These are phyloP conservation scores for Acanthamoeba sp. DNA, from an alignment of 208 protist genomes.

Conservation along the genomic window DNA sequence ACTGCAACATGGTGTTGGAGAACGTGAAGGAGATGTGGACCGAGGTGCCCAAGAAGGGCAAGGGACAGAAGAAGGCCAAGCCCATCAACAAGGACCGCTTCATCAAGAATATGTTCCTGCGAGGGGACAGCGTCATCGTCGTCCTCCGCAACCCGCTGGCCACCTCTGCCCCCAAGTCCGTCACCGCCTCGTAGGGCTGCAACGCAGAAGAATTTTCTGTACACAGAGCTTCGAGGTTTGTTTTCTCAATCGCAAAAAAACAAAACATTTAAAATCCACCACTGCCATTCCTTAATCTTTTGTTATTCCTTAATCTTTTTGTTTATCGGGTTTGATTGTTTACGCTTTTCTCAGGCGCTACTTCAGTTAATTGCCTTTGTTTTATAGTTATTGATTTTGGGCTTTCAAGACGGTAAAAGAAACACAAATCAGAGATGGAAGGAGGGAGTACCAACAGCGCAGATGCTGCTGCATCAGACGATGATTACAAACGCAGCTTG, in stretches of 20 bases:
- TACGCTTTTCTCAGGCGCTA: background rate
- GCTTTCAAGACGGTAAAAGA: background rate
- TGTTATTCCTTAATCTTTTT: too few species aligned
- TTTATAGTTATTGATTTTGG: background rate
- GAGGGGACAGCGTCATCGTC: conserved; percentile 99
- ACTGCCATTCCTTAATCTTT: too few species aligned
- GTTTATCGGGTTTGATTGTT: too few species aligned
- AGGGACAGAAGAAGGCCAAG: conserved; percentile 92
- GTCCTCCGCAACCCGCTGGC: conserved; percentile 95
- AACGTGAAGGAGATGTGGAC: conserved; percentile 98
- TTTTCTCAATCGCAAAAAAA: too few species aligned
- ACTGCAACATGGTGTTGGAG: conserved; percentile 99
- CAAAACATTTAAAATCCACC: too few species aligned
- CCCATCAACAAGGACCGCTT: conserved; percentile 92
- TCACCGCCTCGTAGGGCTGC: too few species aligned
- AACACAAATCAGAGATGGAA: background rate
- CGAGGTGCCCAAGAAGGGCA: conserved; percentile 92
- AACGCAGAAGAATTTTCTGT: too few species aligned
- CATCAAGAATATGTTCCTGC: conserved; percentile 96
- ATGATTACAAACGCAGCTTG: too few species aligned
- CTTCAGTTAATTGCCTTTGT: background rate
- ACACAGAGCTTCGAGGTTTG: too few species aligned
- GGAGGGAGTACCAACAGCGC: too few species aligned
- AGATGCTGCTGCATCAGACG: background rate
- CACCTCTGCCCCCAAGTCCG: background rate